A percentile compares a stretch with the other conserved stretches of the same genome.
Conservation (phyloP, 139 green algal species). For the Closterium sp. region DNA sequence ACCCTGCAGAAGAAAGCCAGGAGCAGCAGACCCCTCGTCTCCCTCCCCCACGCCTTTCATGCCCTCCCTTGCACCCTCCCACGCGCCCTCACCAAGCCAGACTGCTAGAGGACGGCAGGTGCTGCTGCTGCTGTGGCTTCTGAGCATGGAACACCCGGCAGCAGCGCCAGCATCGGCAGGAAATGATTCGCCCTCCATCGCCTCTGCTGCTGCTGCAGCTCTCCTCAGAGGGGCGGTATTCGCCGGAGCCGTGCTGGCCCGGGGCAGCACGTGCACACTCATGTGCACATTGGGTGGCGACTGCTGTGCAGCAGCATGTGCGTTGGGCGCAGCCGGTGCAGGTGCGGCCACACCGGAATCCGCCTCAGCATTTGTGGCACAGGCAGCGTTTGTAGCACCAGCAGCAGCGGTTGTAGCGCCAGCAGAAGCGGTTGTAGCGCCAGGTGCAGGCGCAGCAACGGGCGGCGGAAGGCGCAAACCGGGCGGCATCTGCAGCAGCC, state of each 20-base stretch:
- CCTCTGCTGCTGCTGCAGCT: background rate
- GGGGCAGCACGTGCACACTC: background rate
- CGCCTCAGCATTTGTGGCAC: no score
- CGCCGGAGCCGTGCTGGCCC: background rate
- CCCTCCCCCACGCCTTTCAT: background rate
- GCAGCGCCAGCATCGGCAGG: background rate
- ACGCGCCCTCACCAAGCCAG: no score
- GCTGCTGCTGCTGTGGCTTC: background rate
- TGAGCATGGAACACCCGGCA: background rate
- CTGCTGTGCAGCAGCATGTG: no score
- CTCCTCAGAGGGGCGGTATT: background rate
- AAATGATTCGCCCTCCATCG: background rate
- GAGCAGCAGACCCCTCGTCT: background rate
- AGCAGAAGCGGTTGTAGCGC: background rate
- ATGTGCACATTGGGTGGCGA: background rate
- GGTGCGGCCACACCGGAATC: no score
- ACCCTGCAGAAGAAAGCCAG: background rate
- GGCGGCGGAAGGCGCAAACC: background rate
- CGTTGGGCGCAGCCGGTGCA: no score
- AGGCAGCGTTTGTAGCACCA: no score
- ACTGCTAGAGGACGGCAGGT: background rate
- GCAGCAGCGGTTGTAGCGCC: background rate
- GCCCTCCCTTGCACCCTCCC: background rate
- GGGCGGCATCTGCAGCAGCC: background rate
- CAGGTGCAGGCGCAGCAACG: background rate